phyloP scores from a whole-genome alignment of 306 rosid genomes.

The Canavalia ensiformis region DNA sequence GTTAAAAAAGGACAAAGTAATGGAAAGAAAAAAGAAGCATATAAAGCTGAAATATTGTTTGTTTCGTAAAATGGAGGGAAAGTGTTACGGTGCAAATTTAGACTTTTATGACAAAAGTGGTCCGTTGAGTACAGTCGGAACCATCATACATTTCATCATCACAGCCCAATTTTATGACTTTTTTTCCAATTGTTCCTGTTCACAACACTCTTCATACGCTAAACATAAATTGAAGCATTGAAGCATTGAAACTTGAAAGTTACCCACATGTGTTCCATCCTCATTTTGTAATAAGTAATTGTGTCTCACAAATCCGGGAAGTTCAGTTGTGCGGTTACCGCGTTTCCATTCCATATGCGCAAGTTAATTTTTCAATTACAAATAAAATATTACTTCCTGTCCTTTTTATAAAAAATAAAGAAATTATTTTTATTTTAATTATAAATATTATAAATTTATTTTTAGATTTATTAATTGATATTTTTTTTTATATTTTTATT shows the following conservation, averaged over 20 bases:
- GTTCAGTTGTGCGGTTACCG: background rate
- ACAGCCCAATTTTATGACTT: conserved; percentile 17
- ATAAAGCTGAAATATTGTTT: conserved; percentile 9
- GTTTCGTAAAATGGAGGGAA: conserved; percentile 38
- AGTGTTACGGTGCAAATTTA: background rate
- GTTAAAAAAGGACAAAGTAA: background rate
- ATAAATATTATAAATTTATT: no score
- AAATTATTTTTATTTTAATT: no score
- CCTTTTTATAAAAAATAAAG: no score
- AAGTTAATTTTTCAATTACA: no score
- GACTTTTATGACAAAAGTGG: conserved; percentile 19
- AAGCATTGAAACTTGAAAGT: background rate
- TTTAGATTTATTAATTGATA: no score
- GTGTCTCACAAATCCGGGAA: no score
- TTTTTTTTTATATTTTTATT: no score
- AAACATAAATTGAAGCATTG: background rate
- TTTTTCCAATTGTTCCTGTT: background rate
- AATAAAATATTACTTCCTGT: no score
- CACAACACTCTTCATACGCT: background rate
- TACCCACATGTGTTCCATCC: background rate
- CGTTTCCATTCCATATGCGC: background rate
- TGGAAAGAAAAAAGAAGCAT: background rate
- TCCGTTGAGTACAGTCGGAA: background rate
- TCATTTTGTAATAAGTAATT: no score
- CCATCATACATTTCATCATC: background rate